Evolutionary conservation across 2,329 filamentous ascomycete genomes (phyloP).

Genomic region (Stemphylium lycopersici): DNA sequence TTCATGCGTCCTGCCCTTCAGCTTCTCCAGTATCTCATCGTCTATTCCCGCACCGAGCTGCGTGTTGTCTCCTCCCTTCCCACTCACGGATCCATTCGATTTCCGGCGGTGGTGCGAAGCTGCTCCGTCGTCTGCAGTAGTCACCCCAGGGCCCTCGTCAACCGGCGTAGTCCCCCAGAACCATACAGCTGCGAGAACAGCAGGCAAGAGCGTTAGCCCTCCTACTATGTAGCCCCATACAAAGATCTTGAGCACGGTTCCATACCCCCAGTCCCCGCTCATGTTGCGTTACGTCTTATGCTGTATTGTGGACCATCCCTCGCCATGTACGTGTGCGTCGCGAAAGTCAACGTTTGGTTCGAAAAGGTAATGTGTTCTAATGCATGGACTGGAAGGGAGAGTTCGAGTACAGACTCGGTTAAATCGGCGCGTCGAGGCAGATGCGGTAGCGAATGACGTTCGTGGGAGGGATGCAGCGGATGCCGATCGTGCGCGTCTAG

Average conservation of each 20-base stretch:
- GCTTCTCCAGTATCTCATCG: slow-evolving; percentile 30
- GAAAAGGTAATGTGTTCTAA: neutral
- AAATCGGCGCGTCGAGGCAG: slow-evolving; percentile 15
- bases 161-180: slow-evolving; percentile 26
- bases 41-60: slow-evolving; percentile 29
- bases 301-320: slow-evolving; percentile 22
- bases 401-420: slow-evolving; percentile 7
- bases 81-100: slow-evolving; percentile 20
- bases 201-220: slow-evolving; percentile 30
- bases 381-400: neutral
- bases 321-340: slow-evolving; percentile 1
- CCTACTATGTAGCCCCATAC: slow-evolving; percentile 36
- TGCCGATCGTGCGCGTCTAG: neutral
- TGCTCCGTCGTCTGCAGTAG: neutral
- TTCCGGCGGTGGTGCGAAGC: slow-evolving; percentile 8
- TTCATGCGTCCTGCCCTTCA: slow-evolving; percentile 57
- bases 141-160: slow-evolving; percentile 10
- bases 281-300: slow-evolving; percentile 31
- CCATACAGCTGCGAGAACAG: slow-evolving; percentile 25
- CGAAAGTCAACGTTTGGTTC: neutral
- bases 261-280: slow-evolving; percentile 34
- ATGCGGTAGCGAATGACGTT: slow-evolving; percentile 19
- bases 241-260: slow-evolving; percentile 32
- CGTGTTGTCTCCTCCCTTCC: slow-evolving; percentile 17
- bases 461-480: neutral